Percentiles rank a stretch among this genome's conserved stretches.
Conservation (phyloP, 768 basidiomycete species). For the Piloderma croceum region DNA sequence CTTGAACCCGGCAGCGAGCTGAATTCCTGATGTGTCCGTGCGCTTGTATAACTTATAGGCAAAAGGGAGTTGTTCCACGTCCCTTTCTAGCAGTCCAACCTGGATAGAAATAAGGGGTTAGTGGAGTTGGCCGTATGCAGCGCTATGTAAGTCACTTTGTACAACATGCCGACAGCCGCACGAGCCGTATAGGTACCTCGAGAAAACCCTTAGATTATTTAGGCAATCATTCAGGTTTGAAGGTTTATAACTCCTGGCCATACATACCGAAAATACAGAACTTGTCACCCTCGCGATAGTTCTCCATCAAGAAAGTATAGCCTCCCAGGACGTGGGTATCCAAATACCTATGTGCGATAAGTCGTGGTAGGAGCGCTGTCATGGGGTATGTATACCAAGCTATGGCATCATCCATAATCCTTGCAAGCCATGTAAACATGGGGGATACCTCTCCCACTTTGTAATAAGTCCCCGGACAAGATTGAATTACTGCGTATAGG, state of each 20-base stretch:
- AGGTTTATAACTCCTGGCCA: too few species aligned
- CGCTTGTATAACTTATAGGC: slow-evolving; percentile 70
- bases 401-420: slow-evolving; percentile 59
- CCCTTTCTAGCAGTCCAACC: slow-evolving; percentile 66
- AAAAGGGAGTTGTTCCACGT: slow-evolving; percentile 69
- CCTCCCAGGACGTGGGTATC: slow-evolving; percentile 69
- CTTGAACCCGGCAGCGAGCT: slow-evolving; percentile 3
- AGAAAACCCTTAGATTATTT: slow-evolving; percentile 83
- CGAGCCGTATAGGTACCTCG: slow-evolving; percentile 60
- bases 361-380: background rate
- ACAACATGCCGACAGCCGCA: slow-evolving; percentile 70
- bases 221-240: too few species aligned
- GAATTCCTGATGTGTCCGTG: slow-evolving; percentile 29
- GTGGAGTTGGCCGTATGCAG: too few species aligned
- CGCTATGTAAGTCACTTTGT: too few species aligned
- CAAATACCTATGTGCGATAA: slow-evolving; percentile 49
- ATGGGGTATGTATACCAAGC: slow-evolving; percentile 51
- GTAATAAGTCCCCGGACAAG: slow-evolving; percentile 46
- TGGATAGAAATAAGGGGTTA: slow-evolving; percentile 22
- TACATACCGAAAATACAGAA: slow-evolving; percentile 69
- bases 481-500: too few species aligned
- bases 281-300: slow-evolving; percentile 66
- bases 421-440: slow-evolving; percentile 51
- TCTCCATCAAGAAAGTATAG: slow-evolving; percentile 76
- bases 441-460: slow-evolving; percentile 65